phyloP scores from a whole-genome alignment of 805 yeast genomes.

The Wilhelminamyces savonicus region DNA sequence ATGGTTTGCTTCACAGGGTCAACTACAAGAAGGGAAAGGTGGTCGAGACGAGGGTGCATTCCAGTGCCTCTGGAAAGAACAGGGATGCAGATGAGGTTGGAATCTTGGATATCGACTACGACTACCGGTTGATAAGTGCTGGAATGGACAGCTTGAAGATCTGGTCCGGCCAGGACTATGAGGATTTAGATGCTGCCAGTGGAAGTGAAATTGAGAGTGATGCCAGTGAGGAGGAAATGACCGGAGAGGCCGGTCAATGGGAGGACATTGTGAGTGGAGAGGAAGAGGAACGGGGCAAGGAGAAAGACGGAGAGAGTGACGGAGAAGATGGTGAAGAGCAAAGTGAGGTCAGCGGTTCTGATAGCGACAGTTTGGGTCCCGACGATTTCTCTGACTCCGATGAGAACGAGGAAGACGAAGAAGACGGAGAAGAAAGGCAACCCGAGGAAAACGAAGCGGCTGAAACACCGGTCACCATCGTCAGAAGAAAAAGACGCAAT shows the following conservation, averaged over 20 bases:
- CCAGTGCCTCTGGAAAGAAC: constrained; percentile 28
- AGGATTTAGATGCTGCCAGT: constrained; percentile 8
- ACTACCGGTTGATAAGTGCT: constrained; percentile 72
- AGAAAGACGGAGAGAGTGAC: constrained; percentile 13
- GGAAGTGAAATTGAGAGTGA: constrained; percentile 12
- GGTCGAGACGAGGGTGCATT: constrained; percentile 61
- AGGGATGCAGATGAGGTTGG: constrained; percentile 65
- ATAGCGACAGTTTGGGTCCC: constrained; percentile 1
- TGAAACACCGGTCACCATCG: constrained; percentile 1
- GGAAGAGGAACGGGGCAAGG: constrained; percentile 4
- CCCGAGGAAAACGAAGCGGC: constrained; percentile 1
- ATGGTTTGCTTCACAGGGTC: constrained; percentile 65
- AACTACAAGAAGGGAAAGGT: constrained; percentile 60
- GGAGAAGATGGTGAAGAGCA: constrained; percentile 16
- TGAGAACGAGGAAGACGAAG: constrained; percentile 8
- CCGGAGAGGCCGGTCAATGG: constrained; percentile 18
- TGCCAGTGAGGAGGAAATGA: constrained; percentile 5
- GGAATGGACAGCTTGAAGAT: constrained; percentile 79
- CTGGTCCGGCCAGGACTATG: constrained; percentile 46
- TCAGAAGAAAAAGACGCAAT: constrained; percentile 9
- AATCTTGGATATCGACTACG: constrained; percentile 70
- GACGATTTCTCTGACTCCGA: constrained; percentile 9
- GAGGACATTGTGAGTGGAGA: too few species aligned
- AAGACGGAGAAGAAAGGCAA: constrained; percentile 5
- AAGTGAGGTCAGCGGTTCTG: constrained; percentile 10